Percentiles rank a stretch among this genome's conserved stretches.
Conservation (phyloP, 2,329 filamentous ascomycete species). For the Bipolaris bicolor region DNA sequence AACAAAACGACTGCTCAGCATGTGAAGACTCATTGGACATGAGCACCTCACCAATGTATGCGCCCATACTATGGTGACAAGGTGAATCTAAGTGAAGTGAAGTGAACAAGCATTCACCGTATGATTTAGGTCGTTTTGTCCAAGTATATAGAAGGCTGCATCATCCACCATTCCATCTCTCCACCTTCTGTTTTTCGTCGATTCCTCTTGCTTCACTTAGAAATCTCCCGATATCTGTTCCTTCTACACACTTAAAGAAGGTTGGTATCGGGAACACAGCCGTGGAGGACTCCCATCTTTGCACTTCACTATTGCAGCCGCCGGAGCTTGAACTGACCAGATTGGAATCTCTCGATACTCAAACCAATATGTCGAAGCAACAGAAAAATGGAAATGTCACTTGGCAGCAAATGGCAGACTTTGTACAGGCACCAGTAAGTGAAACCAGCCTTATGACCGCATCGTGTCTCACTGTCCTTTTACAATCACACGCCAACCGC, state of each 20-base stretch:
- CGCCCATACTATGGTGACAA: neutral
- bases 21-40: neutral
- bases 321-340: neutral
- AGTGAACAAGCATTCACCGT: neutral
- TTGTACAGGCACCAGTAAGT: slow-evolving; percentile 20
- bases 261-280: slow-evolving; percentile 11
- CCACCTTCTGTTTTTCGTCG: neutral
- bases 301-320: slow-evolving; percentile 1
- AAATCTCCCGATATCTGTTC: neutral
- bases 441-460: slow-evolving; percentile 4
- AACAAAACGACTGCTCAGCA: neutral
- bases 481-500: neutral
- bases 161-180: neutral
- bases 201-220: neutral
- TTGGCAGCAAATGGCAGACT: slow-evolving; percentile 29
- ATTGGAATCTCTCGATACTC: neutral
- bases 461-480: neutral
- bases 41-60: neutral
- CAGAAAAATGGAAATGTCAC: slow-evolving; percentile 16
- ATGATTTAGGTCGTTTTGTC: neutral
- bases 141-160: neutral
- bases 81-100: neutral
- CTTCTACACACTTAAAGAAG: neutral
- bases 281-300: slow-evolving; percentile 1
- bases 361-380: neutral